Evolutionary conservation across 176 grass and related monocot species (phyloP).

Genomic region (Eleusine coracana): DNA sequence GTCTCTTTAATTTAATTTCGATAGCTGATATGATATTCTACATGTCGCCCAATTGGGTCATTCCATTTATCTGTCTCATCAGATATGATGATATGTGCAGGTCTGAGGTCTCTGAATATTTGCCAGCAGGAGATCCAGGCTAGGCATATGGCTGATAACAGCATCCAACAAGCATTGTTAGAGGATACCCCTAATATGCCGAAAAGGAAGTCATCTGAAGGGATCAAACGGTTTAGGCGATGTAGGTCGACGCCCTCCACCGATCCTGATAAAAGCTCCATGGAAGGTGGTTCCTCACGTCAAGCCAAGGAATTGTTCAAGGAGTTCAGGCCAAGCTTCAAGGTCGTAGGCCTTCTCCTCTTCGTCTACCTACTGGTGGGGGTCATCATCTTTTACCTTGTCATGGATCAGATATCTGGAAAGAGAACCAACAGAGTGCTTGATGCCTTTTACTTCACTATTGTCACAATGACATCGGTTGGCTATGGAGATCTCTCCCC

Average conservation of each 20-base stretch:
- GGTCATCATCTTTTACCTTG: constrained; percentile 61
- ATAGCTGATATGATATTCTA: background rate
- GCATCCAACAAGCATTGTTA: constrained; percentile 42
- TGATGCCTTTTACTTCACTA: constrained; percentile 83
- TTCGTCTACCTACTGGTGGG: constrained; percentile 67
- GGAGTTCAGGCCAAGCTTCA: constrained; percentile 60
- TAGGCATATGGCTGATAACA: constrained; percentile 46
- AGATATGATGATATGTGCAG: background rate
- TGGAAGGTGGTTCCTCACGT: constrained; percentile 31
- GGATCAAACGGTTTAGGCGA: constrained; percentile 58
- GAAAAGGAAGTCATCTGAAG: constrained; percentile 21
- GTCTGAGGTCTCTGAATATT: background rate
- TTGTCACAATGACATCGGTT: constrained; percentile 90
- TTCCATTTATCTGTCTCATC: background rate
- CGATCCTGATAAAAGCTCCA: constrained; percentile 29
- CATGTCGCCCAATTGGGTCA: background rate
- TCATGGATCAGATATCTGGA: constrained; percentile 70
- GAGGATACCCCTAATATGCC: constrained; percentile 24
- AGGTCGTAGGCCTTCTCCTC: constrained; percentile 50
- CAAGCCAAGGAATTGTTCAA: constrained; percentile 55
- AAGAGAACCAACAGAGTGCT: constrained; percentile 66
- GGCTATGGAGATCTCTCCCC: constrained; percentile 91
- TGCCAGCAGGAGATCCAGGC: constrained; percentile 14
- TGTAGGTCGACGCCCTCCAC: constrained; percentile 48
- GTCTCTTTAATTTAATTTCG: background rate